These are phyloP conservation scores for Dioszegia crocea DNA, from an alignment of 768 basidiomycete species.

Conservation along the genomic window DNA sequence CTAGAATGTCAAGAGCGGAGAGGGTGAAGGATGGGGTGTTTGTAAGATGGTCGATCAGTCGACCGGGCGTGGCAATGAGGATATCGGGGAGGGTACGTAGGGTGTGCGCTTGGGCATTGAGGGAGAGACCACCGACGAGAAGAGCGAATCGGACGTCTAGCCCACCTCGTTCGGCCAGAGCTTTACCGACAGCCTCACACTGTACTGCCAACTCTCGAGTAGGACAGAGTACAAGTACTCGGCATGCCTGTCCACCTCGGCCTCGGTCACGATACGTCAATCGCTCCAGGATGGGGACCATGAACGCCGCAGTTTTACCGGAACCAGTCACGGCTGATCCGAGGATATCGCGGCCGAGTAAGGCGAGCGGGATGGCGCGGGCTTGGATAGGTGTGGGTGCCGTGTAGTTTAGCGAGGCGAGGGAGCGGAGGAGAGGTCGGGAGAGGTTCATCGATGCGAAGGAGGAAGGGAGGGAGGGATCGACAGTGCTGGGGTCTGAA, in stretches of 20 bases:
- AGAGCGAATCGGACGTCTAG: conserved; percentile 84
- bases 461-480: conserved; percentile 61
- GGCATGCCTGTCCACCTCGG: conserved; percentile 60
- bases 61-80: conserved; percentile 93
- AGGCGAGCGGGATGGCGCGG: conserved; percentile 85
- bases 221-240: conserved; percentile 88
- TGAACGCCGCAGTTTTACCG: conserved; percentile 97
- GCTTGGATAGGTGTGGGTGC: conserved; percentile 95
- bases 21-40: conserved; percentile 91
- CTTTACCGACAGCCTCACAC: conserved; percentile 85
- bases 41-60: conserved; percentile 93
- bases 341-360: conserved; percentile 92
- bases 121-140: conserved; percentile 88
- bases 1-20: conserved; percentile 84
- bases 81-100: conserved; percentile 86
- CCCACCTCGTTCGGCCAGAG: conserved; percentile 58
- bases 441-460: conserved; percentile 94
- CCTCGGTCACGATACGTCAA: conserved; percentile 86
- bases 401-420: conserved; percentile 65
- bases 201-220: conserved; percentile 95
- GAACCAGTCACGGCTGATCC: conserved; percentile 95
- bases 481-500: conserved; percentile 55
- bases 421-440: conserved; percentile 82
- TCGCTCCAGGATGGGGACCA: conserved; percentile 87
- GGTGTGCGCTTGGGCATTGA: conserved; percentile 83